Evolutionary conservation across 2,329 filamentous ascomycete species (phyloP), one percentile per base, ranked within the genome.

Genomic region (Fusarium tricinctum): DNA sequence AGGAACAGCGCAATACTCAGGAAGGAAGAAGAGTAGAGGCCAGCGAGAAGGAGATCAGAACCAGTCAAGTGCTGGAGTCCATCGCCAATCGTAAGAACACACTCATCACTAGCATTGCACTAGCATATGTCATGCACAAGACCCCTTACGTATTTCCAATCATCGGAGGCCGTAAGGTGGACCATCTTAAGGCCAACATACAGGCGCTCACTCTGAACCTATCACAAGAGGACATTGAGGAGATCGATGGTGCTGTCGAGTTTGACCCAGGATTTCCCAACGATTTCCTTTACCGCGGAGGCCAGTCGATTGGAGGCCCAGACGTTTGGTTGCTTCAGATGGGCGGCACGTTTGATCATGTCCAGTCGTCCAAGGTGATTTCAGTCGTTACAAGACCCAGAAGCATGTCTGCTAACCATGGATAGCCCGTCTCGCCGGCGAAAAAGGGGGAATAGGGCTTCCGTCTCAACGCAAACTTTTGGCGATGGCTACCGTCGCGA

Each of bases 111-210:
- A 82, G 81, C 63, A 76, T 86, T 58, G 91, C 91, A 10, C 78
- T 94, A 23, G 91, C 91, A 3, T 94, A 94, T 73, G 88, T 93
- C 15, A 85, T 92, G 83, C 85, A 88, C 68, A 93, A 93, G 79
- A 82, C 89, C 1, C 86, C 90, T 0, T 88, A 92, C 71, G 89
- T 93, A 14, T 92, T 92, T 74, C 92, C 92, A 2, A 88, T 94
- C 40, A 82, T 93, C 6, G 91, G 91, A 13, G 89, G 89, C 1
- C 84, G 91, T 13, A 93, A 89, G 70, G 77, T 92, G 12, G 87
- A 90, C 49, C 91, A 94, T 74, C 80, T 94, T 40, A 86, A 89
- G 74, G 84, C 83, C 58, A 93, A 93, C 72, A 90, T 93, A 68
- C 86, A 90, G 72, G 89, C 90, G 0, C 81, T 94, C 38, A 83